Evolutionary conservation across 202 grass and related monocot species (phyloP).

Genomic region (Alloteropsis angusta): DNA sequence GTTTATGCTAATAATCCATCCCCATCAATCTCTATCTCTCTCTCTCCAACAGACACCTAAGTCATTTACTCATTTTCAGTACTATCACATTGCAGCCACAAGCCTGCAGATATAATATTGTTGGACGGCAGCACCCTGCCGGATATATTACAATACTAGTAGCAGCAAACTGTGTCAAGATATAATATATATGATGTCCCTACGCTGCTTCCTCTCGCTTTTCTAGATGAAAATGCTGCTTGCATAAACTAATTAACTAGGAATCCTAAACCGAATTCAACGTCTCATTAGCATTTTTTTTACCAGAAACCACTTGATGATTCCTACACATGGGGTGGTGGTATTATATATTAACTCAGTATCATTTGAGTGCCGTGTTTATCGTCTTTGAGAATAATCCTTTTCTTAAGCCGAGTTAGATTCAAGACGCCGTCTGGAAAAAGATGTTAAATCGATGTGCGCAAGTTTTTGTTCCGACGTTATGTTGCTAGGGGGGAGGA

Average conservation of each 20-base stretch:
- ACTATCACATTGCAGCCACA: neutral
- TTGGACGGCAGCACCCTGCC: neutral
- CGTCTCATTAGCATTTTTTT: neutral
- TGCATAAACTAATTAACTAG: slow-evolving; percentile 2
- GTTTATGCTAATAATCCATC: neutral
- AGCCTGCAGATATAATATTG: neutral
- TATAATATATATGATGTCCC: slow-evolving; percentile 9
- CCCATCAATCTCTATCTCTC: neutral
- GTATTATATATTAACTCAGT: neutral
- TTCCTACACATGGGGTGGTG: neutral
- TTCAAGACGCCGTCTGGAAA: neutral
- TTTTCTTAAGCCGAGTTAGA: neutral
- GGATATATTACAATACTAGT: neutral
- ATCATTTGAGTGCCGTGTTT: neutral
- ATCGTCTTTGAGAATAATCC: neutral
- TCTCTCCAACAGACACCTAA: neutral
- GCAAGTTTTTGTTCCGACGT: neutral
- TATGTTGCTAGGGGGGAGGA: neutral
- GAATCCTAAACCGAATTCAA: slow-evolving; percentile 3
- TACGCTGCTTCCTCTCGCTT: neutral
- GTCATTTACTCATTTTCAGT: neutral
- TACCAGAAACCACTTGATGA: neutral
- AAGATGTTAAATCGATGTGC: neutral
- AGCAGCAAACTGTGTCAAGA: neutral
- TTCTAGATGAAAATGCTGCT: neutral